Evolutionary conservation across 306 rosid genomes (phyloP).

Genomic region (cucumber (Cucumis sativus)): Cucumber_9930_V3 NC_026655.2:2056001-2056500

Average conservation of each 20-base stretch:
- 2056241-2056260: conserved; percentile 25
- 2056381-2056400: not conserved
- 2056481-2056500: not conserved
- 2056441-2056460: conserved; percentile 3
- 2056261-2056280: conserved; percentile 23
- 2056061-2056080: conserved; percentile 3
- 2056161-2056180: conserved; percentile 25
- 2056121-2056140: conserved; percentile 21
- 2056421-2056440: conserved; percentile 16
- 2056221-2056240: conserved; percentile 38
- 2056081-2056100: conserved; percentile 7
- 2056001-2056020: conserved; percentile 5
- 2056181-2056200: conserved; percentile 36
- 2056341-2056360: not conserved
- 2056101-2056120: not conserved
- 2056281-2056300: conserved; percentile 14
- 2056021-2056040: conserved; percentile 5
- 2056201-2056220: conserved; percentile 27
- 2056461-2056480: not conserved
- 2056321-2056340: conserved; percentile 6
- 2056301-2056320: not conserved
- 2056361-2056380: not conserved
- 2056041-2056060: conserved; percentile 7
- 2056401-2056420: conserved; percentile 4
- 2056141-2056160: conserved; percentile 25